These are phyloP conservation scores for Gonapodya prolifera DNA, from an alignment of 192 early-diverging fungal species.

Conservation along the genomic window DNA sequence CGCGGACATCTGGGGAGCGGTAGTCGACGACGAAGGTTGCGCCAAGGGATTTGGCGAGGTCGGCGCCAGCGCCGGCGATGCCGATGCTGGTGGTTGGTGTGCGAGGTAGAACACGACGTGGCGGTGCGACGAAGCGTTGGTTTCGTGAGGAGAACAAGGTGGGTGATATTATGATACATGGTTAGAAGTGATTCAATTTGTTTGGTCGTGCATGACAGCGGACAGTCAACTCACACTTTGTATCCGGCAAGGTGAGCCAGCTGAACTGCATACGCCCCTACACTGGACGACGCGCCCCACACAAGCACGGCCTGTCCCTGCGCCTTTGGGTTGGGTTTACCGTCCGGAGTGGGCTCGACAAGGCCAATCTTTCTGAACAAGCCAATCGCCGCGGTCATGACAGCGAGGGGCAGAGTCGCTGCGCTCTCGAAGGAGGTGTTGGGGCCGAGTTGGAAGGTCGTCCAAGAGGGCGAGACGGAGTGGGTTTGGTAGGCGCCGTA, in stretches of 20 bases:
- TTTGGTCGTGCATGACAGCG: neutral
- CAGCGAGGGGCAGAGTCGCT: neutral
- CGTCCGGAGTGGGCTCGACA: neutral
- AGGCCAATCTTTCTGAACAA: neutral
- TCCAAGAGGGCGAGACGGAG: neutral
- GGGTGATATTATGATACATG: too few species aligned
- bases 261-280: conserved; percentile 13
- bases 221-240: conserved; percentile 4
- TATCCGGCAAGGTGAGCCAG: conserved; percentile 14
- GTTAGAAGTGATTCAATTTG: too few species aligned
- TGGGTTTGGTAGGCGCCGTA: neutral
- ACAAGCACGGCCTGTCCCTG: conserved; percentile 10
- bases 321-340: neutral
- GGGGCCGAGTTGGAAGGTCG: neutral
- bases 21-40: neutral
- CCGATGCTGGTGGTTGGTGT: neutral
- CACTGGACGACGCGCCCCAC: conserved; percentile 11
- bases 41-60: neutral
- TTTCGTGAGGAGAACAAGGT: too few species aligned
- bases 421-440: neutral
- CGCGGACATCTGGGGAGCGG: neutral
- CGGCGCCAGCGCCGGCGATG: neutral
- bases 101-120: neutral
- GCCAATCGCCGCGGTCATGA: neutral
- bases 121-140: too few species aligned